Evolutionary conservation across 2,329 filamentous ascomycete genomes (phyloP).

Genomic region (Verticillium nubilum): DNA sequence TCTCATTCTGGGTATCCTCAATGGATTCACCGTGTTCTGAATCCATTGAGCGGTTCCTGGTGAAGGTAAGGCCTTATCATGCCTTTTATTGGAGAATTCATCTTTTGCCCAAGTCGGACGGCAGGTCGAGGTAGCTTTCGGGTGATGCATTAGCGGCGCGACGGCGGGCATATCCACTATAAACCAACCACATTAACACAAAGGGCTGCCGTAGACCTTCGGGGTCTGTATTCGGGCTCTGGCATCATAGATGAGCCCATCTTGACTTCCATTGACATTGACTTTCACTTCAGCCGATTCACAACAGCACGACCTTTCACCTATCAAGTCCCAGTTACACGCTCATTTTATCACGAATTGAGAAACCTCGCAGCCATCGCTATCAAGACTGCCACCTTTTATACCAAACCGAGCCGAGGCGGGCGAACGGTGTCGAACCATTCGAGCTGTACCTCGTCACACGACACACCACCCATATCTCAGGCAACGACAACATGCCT

Average conservation of each 20-base stretch:
- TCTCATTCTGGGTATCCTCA: constrained; percentile 42
- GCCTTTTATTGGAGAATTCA: neutral
- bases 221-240: neutral
- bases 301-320: neutral
- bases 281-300: neutral
- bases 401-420: neutral
- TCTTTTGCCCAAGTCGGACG: neutral
- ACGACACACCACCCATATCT: neutral
- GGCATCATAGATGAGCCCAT: constrained; percentile 3
- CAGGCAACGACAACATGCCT: constrained; percentile 28
- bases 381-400: no score
- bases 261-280: neutral
- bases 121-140: neutral
- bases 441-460: neutral
- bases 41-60: constrained; percentile 16
- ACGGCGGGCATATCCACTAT: neutral
- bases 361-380: no score
- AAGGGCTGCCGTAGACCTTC: neutral
- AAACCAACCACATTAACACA: neutral
- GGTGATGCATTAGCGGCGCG: neutral
- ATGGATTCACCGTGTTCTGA: constrained; percentile 13
- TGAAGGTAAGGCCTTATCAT: neutral
- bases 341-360: no score
- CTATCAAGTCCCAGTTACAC: no score
- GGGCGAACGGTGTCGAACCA: neutral